These are phyloP conservation scores for Phyllosticta paracitricarpa DNA, from an alignment of 2,329 filamentous ascomycete species.

Conservation along the genomic window DNA sequence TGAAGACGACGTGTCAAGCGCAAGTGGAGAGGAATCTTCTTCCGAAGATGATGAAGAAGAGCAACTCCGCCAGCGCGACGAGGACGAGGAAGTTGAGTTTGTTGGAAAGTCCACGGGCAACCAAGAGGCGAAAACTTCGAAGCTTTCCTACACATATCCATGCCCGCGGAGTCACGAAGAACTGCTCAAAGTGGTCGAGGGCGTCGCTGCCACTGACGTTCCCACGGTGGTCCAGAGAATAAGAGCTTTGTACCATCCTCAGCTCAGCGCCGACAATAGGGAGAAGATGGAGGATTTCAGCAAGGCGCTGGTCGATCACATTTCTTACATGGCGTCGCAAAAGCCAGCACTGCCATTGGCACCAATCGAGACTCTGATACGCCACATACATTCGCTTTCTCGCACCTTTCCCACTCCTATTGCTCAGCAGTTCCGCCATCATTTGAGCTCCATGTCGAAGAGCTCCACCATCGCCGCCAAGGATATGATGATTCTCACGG, in stretches of 20 bases:
- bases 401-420: slow-evolving; percentile 76
- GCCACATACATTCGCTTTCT: slow-evolving; percentile 86
- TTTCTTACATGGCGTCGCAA: slow-evolving; percentile 48
- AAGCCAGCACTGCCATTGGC: slow-evolving; percentile 48
- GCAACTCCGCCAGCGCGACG: slow-evolving; percentile 24
- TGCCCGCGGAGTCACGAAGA: slow-evolving; percentile 74
- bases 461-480: slow-evolving; percentile 49
- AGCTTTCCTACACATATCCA: slow-evolving; percentile 70
- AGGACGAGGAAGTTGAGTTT: slow-evolving; percentile 39
- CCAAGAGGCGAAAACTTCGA: slow-evolving; percentile 41
- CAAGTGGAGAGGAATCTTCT: slow-evolving; percentile 22
- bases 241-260: slow-evolving; percentile 83
- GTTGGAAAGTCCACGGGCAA: slow-evolving; percentile 37
- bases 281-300: slow-evolving; percentile 64
- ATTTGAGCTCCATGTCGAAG: slow-evolving; percentile 49
- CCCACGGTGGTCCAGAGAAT: slow-evolving; percentile 81
- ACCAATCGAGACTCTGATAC: slow-evolving; percentile 67
- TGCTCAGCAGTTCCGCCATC: slow-evolving; percentile 64
- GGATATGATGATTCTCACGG: slow-evolving; percentile 75
- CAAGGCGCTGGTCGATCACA: slow-evolving; percentile 54
- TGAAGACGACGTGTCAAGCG: slow-evolving; percentile 18
- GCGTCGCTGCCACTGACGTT: slow-evolving; percentile 53
- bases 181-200: slow-evolving; percentile 54
- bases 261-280: slow-evolving; percentile 77
- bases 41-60: slow-evolving; percentile 22